Evolutionary conservation across 73 alveolate species (phyloP).

Genomic region (Paramecium sonneborni): DNA sequence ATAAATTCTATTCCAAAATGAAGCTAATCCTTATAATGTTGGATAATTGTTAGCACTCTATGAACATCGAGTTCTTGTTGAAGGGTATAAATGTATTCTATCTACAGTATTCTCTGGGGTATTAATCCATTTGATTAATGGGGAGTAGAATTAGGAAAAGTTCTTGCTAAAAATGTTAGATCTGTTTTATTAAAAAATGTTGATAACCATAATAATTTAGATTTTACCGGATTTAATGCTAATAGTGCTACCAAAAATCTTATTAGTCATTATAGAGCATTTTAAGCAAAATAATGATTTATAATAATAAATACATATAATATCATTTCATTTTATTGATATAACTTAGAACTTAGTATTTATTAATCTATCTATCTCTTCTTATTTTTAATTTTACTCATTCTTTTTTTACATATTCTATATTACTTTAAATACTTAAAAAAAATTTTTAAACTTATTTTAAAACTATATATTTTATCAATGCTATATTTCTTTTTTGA

Average conservation of each 20-base stretch:
- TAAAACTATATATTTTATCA: too few species aligned
- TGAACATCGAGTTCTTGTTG: conserved; percentile 53
- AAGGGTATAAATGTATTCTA: background rate
- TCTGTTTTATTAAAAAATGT: background rate
- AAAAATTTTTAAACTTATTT: too few species aligned
- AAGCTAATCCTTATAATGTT: conserved; percentile 45
- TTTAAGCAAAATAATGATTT: conserved; percentile 15
- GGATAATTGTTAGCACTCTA: conserved; percentile 35
- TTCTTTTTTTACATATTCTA: background rate
- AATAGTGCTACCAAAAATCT: conserved; percentile 16
- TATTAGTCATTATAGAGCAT: conserved; percentile 23
- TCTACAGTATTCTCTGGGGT: background rate
- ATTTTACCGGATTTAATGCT: conserved; percentile 26
- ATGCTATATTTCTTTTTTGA: background rate
- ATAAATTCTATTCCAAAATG: conserved; percentile 36
- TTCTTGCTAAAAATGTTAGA: conserved; percentile 45
- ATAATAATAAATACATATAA: background rate
- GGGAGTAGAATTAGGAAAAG: conserved; percentile 60
- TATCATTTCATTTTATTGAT: background rate
- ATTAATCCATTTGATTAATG: conserved; percentile 58
- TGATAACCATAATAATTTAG: background rate
- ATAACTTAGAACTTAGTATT: background rate
- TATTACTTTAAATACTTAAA: too few species aligned
- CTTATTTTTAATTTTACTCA: too few species aligned
- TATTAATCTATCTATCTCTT: background rate